phyloP scores from a whole-genome alignment of 2,329 filamentous ascomycete species.

The Colletotrichum lupini region DNA sequence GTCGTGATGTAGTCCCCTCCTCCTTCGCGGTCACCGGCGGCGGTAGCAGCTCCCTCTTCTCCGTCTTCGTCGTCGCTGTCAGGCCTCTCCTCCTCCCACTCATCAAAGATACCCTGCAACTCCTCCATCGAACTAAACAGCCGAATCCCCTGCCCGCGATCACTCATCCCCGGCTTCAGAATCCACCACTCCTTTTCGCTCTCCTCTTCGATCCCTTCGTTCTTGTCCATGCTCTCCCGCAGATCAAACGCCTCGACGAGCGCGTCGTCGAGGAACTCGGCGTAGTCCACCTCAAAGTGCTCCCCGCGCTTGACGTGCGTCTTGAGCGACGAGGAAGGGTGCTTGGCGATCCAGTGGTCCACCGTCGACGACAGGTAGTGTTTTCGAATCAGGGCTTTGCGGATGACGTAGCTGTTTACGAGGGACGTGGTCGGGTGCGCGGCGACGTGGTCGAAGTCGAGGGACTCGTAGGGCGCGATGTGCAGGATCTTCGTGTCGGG shows the following conservation, averaged over 20 bases:
- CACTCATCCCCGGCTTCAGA: slow-evolving; percentile 96
- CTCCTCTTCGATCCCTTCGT: slow-evolving; percentile 49
- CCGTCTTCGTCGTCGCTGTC: slow-evolving; percentile 75
- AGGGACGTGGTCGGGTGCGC: slow-evolving; percentile 71
- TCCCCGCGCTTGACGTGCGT: slow-evolving; percentile 81
- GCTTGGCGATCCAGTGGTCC: slow-evolving; percentile 86
- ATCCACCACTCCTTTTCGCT: slow-evolving; percentile 90
- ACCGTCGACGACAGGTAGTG: slow-evolving; percentile 91
- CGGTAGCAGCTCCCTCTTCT: slow-evolving; percentile 41
- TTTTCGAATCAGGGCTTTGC: slow-evolving; percentile 96
- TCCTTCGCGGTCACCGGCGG: slow-evolving; percentile 40
- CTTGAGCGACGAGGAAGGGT: slow-evolving; percentile 76
- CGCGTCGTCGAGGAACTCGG: slow-evolving; percentile 95
- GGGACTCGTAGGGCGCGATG: slow-evolving; percentile 85
- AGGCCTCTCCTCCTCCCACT: slow-evolving; percentile 80
- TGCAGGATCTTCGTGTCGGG: slow-evolving; percentile 70
- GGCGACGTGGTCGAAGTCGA: slow-evolving; percentile 84
- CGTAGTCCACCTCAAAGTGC: slow-evolving; percentile 94
- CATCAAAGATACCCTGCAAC: slow-evolving; percentile 88
- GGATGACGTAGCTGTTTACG: slow-evolving; percentile 92
- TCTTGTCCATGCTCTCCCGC: slow-evolving; percentile 78
- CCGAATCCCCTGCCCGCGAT: slow-evolving; percentile 91
- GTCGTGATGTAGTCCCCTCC: slow-evolving; percentile 74
- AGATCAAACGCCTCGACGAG: slow-evolving; percentile 91
- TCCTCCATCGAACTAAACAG: slow-evolving; percentile 88